A percentile compares a stretch with the other conserved stretches of the same genome.
Conservation (phyloP, 2,329 filamentous ascomycete species). For the Fusarium succisae region DNA sequence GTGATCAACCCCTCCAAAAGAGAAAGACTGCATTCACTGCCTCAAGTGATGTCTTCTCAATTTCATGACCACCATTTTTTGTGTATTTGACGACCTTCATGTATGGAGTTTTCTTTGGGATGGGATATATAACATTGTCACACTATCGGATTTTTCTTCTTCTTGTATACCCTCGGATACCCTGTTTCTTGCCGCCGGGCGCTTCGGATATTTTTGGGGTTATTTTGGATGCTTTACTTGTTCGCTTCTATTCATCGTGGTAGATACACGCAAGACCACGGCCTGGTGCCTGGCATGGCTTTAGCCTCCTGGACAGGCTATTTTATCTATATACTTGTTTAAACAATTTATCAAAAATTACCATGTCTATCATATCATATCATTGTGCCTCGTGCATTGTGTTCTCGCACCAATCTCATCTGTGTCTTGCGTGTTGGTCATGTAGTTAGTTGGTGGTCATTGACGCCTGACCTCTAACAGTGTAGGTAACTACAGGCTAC, state of each 20-base stretch:
- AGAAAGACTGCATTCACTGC: slow-evolving; percentile 11
- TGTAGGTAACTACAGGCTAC: background rate
- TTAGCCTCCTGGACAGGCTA: slow-evolving; percentile 5
- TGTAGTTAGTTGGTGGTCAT: background rate
- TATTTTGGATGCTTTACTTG: background rate
- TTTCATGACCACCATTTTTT: slow-evolving; percentile 12
- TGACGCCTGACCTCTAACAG: slow-evolving; percentile 1
- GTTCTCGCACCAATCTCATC: background rate
- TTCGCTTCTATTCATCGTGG: slow-evolving; percentile 15
- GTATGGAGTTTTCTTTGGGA: slow-evolving; percentile 21
- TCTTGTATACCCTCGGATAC: slow-evolving; percentile 33
- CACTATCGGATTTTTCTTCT: background rate
- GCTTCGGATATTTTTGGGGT: slow-evolving; percentile 13
- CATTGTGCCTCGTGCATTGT: background rate
- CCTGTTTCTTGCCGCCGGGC: slow-evolving; percentile 28
- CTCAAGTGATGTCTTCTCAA: slow-evolving; percentile 15
- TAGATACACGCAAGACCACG: slow-evolving; percentile 30
- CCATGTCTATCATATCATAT: background rate
- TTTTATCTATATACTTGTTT: background rate
- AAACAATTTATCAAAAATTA: background rate
- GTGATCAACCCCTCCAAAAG: background rate
- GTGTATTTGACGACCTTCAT: slow-evolving; percentile 22
- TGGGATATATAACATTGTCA: background rate
- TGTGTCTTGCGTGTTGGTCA: slow-evolving; percentile 1
- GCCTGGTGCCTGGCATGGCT: slow-evolving; percentile 35